Conservation (phyloP, 352 stramenopile species). For the Plasmopara viticola region DNA sequence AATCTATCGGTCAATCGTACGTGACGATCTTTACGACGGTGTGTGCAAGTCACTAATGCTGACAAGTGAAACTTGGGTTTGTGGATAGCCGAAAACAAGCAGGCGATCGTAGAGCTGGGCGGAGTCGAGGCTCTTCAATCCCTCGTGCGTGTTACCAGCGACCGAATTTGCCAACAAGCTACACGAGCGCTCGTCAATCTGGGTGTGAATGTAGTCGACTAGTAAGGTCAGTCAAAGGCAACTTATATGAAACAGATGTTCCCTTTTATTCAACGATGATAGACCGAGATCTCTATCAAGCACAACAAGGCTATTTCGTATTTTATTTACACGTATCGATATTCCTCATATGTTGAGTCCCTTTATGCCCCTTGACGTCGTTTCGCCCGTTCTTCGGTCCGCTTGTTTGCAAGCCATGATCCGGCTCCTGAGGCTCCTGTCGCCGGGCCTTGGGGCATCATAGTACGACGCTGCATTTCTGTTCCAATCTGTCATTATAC, state of each 20-base stretch:
- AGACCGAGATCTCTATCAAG: conserved; percentile 12
- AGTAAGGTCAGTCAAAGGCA: conserved; percentile 1
- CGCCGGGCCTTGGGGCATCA: conserved; percentile 71
- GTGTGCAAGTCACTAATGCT: neutral
- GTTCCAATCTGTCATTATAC: conserved; percentile 62
- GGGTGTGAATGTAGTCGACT: conserved; percentile 80
- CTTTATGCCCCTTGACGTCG: conserved; percentile 53
- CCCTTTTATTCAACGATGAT: conserved; percentile 16
- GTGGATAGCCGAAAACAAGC: conserved; percentile 79
- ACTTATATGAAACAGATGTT: conserved; percentile 16
- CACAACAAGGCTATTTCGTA: conserved; percentile 8
- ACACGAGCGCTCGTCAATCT: conserved; percentile 84
- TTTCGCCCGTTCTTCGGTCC: conserved; percentile 80
- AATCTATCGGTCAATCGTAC: conserved; percentile 92
- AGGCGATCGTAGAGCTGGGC: conserved; percentile 77
- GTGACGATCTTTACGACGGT: conserved; percentile 12
- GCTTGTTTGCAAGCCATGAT: conserved; percentile 80
- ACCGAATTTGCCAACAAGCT: conserved; percentile 87
- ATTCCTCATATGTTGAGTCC: neutral
- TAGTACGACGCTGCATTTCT: conserved; percentile 83
- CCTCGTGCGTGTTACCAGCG: conserved; percentile 72
- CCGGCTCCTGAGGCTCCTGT: conserved; percentile 35
- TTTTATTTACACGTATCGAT: neutral
- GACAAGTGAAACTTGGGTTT: neutral
- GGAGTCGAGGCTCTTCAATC: conserved; percentile 77